These are phyloP conservation scores for Melaleuca alternifolia DNA, from an alignment of 345 rosid species.

Conservation along the genomic window DNA sequence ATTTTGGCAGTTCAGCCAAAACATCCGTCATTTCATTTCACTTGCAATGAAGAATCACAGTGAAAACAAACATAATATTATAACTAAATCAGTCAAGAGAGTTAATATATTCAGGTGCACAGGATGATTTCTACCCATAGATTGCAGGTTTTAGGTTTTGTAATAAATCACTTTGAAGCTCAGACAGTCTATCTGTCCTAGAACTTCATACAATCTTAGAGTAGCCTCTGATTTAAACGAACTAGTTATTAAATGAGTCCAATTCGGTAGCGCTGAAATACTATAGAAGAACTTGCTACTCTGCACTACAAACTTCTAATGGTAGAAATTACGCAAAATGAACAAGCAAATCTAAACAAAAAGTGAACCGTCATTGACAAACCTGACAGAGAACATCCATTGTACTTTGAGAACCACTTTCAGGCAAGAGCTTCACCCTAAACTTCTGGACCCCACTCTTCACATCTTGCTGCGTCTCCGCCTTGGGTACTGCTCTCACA, in stretches of 20 bases:
- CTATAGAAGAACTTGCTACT: not conserved
- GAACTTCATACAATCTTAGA: not conserved
- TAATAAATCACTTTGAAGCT: not conserved
- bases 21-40: not conserved
- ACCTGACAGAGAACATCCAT: conserved; percentile 98
- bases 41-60: not conserved
- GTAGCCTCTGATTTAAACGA: not conserved
- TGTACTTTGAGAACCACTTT: conserved; percentile 71
- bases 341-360: not conserved
- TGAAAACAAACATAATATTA: not conserved
- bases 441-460: conserved; percentile 90
- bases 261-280: not conserved
- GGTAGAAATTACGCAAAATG: not conserved
- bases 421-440: conserved; percentile 84
- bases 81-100: not conserved
- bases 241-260: not conserved
- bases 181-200: not conserved
- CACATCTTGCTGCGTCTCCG: conserved; percentile 68
- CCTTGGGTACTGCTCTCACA: conserved; percentile 88
- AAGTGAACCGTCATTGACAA: not conserved
- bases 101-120: not conserved
- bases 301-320: not conserved
- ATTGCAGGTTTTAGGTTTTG: not conserved
- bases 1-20: not conserved
- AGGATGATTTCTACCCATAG: not conserved